phyloP scores from a whole-genome alignment of 495 filamentous ascomycete genomes.

The Aspergillus indologenus region DNA sequence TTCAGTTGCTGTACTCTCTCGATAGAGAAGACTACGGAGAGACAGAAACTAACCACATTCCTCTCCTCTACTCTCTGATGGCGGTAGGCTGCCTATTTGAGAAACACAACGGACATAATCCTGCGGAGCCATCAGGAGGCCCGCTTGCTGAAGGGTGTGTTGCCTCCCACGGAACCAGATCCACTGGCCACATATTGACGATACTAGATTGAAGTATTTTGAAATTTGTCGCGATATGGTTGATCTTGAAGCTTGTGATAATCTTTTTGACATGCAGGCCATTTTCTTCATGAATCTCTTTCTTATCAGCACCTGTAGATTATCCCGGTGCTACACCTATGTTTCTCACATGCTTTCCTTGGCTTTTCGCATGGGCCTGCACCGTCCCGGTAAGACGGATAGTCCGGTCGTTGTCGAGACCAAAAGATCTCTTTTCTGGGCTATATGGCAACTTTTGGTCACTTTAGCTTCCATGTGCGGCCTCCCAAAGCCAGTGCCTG shows the following conservation, averaged over 20 bases:
- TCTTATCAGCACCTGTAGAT: slow-evolving; percentile 5
- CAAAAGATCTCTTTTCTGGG: slow-evolving; percentile 14
- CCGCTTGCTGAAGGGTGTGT: slow-evolving; percentile 6
- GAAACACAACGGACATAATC: not conserved
- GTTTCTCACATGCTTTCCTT: slow-evolving; percentile 14
- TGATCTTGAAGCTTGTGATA: slow-evolving; percentile 10
- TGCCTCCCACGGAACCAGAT: not conserved
- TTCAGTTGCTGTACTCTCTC: slow-evolving; percentile 10
- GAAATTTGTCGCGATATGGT: slow-evolving; percentile 7
- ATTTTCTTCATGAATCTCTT: slow-evolving; percentile 17
- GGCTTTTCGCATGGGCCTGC: slow-evolving; percentile 12
- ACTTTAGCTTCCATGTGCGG: slow-evolving; percentile 8
- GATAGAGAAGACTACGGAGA: slow-evolving; percentile 10
- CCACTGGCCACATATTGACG: not conserved
- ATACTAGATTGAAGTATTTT: slow-evolving; percentile 10
- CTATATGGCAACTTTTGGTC: slow-evolving; percentile 7
- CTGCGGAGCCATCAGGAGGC: not conserved
- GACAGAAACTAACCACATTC: slow-evolving; percentile 5
- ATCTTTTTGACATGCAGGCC: slow-evolving; percentile 12
- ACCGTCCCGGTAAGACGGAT: slow-evolving; percentile 3
- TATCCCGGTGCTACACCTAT: slow-evolving; percentile 8
- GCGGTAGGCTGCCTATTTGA: slow-evolving; percentile 11
- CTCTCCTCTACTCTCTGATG: slow-evolving; percentile 12
- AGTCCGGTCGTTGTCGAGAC: not conserved
- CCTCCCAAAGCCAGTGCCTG: slow-evolving; percentile 4